Base-by-base conservation (phyloP, 2,329 filamentous ascomycete genomes). In the Keithomyces neogunnii region DNA sequence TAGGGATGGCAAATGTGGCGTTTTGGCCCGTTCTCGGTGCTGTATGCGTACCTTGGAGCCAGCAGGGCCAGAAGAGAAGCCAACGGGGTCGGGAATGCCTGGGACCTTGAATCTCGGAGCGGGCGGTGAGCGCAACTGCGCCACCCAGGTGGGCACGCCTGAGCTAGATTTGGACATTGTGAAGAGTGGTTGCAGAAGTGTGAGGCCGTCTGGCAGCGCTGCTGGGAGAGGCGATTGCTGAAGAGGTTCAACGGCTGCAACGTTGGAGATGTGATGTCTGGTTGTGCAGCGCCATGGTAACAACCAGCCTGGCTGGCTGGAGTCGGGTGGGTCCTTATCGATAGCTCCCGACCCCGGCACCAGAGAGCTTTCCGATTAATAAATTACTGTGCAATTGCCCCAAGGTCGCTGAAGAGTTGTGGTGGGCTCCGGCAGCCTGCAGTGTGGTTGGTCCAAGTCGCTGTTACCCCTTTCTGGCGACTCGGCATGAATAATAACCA, bases 41-140 rank as follows among this genome's bases (percentile, higher is more conserved):
- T 44, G 40, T 10, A 28, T 4, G 48, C 57, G 57, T 70, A 81
- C 82, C 77, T 86, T 85, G 64, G 78, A 79, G 60, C 74, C 69
- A 48, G 71, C 64, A 53, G 70, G 65, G 62, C 69, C 81, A 65
- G 68, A 82, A 72, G 68, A 82, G 74, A 85, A 97, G 64, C 93
- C 92, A 50, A 89, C 88, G 47, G 93, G 93, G 67, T 99, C 91
- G 53, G 86, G 77, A 59, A 96, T 83, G 65, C 77, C 79, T 60
- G 73, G 65, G 48, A 79, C 76, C 70, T 89, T 89, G 48, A 83
- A 69, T 66, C 82, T 87, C 48, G 81, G 65, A 29, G 80, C 66
- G 29, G 89, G 82, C 33, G 88, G 80, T 44, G 81, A 81, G 64
- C 85, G 84, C 59, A 97, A 79, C 62, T 95, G 85, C 57, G 84